Base-by-base conservation (phyloP, 192 early-diverging fungal genomes). In the Spizellomyces sp. region DNA sequence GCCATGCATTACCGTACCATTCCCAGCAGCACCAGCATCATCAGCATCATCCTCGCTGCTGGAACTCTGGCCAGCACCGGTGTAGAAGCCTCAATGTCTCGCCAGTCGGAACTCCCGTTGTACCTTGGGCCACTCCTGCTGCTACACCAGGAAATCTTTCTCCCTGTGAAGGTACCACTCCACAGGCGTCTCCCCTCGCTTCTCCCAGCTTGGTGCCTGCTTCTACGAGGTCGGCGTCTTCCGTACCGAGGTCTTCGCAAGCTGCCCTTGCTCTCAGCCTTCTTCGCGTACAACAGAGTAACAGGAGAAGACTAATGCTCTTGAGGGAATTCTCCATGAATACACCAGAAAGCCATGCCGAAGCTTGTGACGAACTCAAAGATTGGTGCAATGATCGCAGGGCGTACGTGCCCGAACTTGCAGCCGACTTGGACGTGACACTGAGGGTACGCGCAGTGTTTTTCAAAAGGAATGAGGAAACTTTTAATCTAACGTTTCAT, bases 321-420 rank as follows among this genome's bases (percentile, higher is more conserved):
- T 57, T 75, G 9, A 57, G 73, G 10, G 60, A 68, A 17, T 41
- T 46, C 9, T 54, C 43, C 4, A 69, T 75, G 73, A 46, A 9
- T 27, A 75, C 43, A 21, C 66, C 73, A 5, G 58, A 17, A 27
- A 66, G 73, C 9, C 65, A 67, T 55, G 50, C 45, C 44, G 58
- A 75, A 62, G 73, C 64, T 45, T 75, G 73, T 56, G 45, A 67
- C 21, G 73, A 75, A 43, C 48, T 75, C 22, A 62, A 63, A 45
- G 41, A 54, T 12, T 75, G 73, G 73, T 75, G 73, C 36, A 46
- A 67, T 50, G 73, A 75, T 68, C n/a, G 58, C n/a, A 67, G 73
- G 69, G 73, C 73, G 45, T 75, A 75, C 45, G 44, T 48, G 27
- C 14, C 73, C 6, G 73, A 75, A 43, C 48, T 75, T 19, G 66